Percentiles rank a stretch among this genome's conserved stretches.
These are phyloP conservation scores for Geranomyces michiganensis DNA, from an alignment of 192 early-diverging fungal species.

Conservation along the genomic window DNA sequence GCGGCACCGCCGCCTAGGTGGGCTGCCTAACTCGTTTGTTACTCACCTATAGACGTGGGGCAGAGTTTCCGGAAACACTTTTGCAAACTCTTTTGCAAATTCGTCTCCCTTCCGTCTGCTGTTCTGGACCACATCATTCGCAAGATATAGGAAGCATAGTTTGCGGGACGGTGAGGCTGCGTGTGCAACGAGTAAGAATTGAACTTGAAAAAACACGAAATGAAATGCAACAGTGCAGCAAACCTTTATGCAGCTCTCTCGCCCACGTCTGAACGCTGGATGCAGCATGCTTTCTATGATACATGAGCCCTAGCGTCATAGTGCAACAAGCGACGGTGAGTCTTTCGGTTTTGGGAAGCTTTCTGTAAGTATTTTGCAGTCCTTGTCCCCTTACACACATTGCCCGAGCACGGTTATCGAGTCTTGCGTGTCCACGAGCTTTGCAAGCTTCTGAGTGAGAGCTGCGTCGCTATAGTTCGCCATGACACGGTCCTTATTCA, in stretches of 20 bases:
- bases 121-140: conserved; percentile 52
- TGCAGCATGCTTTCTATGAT: conserved; percentile 45
- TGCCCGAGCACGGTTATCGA: conserved; percentile 43
- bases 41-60: conserved; percentile 17
- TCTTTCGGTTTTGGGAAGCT: too few relatives aligned
- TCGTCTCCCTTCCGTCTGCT: conserved; percentile 45
- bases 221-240: conserved; percentile 8
- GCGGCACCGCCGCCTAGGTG: too few relatives aligned
- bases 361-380: neutral
- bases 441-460: conserved; percentile 38
- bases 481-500: too few relatives aligned
- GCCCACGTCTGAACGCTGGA: conserved; percentile 43
- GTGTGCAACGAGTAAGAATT: neutral
- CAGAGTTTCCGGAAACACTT: conserved; percentile 39
- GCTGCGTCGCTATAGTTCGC: conserved; percentile 35
- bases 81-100: conserved; percentile 40
- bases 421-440: conserved; percentile 49
- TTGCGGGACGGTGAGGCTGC: conserved; percentile 27
- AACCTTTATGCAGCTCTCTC: conserved; percentile 45
- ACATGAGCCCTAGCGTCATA: conserved; percentile 43
- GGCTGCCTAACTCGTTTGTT: too few relatives aligned
- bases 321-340: too few relatives aligned
- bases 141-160: conserved; percentile 45
- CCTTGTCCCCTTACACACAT: conserved; percentile 27
- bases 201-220: too few relatives aligned